Evolutionary conservation across 1,284 basidiomycete genomes (phyloP), one percentile per base, ranked within the genome.

Genomic region (Cryptococcus sp.): DNA sequence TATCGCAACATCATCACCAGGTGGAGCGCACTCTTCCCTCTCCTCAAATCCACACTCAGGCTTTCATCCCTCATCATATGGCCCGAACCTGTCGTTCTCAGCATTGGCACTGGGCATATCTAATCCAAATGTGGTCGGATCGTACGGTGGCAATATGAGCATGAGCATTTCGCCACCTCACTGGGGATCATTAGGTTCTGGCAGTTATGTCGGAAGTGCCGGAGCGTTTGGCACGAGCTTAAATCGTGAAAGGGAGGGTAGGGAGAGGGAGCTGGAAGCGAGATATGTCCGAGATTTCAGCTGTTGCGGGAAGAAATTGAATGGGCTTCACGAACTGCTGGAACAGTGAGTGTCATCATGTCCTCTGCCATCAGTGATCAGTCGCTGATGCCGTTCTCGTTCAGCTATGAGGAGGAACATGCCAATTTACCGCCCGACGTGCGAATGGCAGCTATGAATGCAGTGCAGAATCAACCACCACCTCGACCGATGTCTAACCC

Each of bases 351-450:
- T 75, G 38, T 42, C 13, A 3, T 20, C 16, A 38, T 41, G 20
- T 55, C 23, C 10, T 22, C 35, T 38, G 20, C 49, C 23, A 11
- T 22, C 35, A 16, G 20, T 51, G 0, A 16, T 35, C 19, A 20
- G 22, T 6, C 15, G 8, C 17, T 17, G 19, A 42, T 42, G 11
- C 47, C 48, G 35, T 46, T n/a, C 15, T 16, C 42, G 7, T 27
- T 17, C 56, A 80, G 79, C 53, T 80, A 79, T 54, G 79, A 80
- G 58, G 78, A 79, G 54, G 76, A 78, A 55, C 79, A 80, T 56
- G 74, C 76, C 59, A 74, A 75, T 52, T 62, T 80, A 5, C 67
- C 72, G 1, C 72, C 73, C 1, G 75, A 78, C 45, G 69, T 76
- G 1, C 66, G 73, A n/a, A 71, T 73, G 54, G 76, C 77, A 20